Evolutionary conservation across 108 stramenopile species (phyloP).

Genomic region (Pseudonitzschia delicatissima): DNA sequence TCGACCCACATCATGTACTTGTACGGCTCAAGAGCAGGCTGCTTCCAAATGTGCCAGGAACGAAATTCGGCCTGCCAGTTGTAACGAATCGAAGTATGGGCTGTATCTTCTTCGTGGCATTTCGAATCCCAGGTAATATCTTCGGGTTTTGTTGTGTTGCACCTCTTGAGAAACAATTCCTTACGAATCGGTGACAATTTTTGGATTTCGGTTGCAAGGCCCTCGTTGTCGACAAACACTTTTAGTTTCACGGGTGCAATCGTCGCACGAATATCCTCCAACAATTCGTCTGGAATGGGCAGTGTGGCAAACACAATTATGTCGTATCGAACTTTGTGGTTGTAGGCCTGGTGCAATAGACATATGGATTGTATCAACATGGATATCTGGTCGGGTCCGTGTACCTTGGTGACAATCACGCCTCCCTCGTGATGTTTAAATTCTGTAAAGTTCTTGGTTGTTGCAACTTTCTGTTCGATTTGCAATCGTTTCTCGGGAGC

Average conservation of each 20-base stretch:
- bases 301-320: slow-evolving; percentile 35
- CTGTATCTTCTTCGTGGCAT: slow-evolving; percentile 16
- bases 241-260: slow-evolving; percentile 25
- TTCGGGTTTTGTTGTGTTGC: slow-evolving; percentile 1
- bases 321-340: slow-evolving; percentile 32
- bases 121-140: slow-evolving; percentile 13
- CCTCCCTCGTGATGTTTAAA: slow-evolving; percentile 19
- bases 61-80: slow-evolving; percentile 49
- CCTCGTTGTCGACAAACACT: slow-evolving; percentile 25
- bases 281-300: neutral
- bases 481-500: no score
- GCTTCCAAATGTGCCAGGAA: slow-evolving; percentile 43
- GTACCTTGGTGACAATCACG: slow-evolving; percentile 45
- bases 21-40: slow-evolving; percentile 30
- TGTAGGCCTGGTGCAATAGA: slow-evolving; percentile 38
- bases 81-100: slow-evolving; percentile 1
- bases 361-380: slow-evolving; percentile 29
- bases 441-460: neutral
- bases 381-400: slow-evolving; percentile 13
- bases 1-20: slow-evolving; percentile 61
- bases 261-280: slow-evolving; percentile 8
- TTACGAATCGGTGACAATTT: slow-evolving; percentile 8
- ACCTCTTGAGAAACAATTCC: slow-evolving; percentile 13
- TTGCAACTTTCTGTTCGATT: neutral
- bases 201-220: slow-evolving; percentile 20